Base-by-base conservation (phyloP, 2,329 filamentous ascomycete genomes). In the Colletotrichum paranaense region DNA sequence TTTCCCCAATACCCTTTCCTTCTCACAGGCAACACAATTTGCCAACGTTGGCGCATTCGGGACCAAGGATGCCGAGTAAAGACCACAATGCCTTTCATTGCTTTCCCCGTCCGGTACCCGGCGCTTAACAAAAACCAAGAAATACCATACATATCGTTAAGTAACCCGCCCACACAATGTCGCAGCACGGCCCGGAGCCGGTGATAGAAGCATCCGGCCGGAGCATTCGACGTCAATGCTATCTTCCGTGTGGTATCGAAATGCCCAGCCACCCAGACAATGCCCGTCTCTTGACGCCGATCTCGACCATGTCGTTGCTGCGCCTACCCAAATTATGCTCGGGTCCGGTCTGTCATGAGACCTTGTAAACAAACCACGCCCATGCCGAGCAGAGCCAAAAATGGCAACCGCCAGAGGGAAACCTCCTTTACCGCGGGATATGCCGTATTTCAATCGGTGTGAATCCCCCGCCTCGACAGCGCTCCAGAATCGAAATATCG, bases 301-400 rank as follows among this genome's bases (percentile, higher is more conserved):
- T 83, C 68, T 87, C 83, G 46, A 90, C 85, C 52, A 80, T 77
- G 60, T 90, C 89, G 62, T 86, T 82, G 77, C 88, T 90, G 79
- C 82, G 82, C 75, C 90, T 82, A 6, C 90, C 91, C 88, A 93
- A 57, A 73, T 70, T 71, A 66, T 65, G 67, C 60, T 66, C 49
- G 46, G 71, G 56, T 56, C 56, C 60, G 49, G 46, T 66, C 71
- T 65, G 67, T 73, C 67, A 66, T 73, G 64, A 66, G 69, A 65
- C 46, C 62, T 68, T 56, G 56, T 42, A 69, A 65, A 62, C n/a
- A 58, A 63, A 30, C 7, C 14, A 46, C 38, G 67, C 67, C 71
- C 24, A 49, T 19, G 60, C 28, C 49, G 71, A 60, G 28, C 35
- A 42, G 32, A 11, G n/a, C 24, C 24, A 35, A 12, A 14, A 57